A percentile compares a stretch with the other conserved stretches of the same genome.
phyloP scores from a whole-genome alignment of 352 stramenopile genomes.

The Pythium aquatile region DNA sequence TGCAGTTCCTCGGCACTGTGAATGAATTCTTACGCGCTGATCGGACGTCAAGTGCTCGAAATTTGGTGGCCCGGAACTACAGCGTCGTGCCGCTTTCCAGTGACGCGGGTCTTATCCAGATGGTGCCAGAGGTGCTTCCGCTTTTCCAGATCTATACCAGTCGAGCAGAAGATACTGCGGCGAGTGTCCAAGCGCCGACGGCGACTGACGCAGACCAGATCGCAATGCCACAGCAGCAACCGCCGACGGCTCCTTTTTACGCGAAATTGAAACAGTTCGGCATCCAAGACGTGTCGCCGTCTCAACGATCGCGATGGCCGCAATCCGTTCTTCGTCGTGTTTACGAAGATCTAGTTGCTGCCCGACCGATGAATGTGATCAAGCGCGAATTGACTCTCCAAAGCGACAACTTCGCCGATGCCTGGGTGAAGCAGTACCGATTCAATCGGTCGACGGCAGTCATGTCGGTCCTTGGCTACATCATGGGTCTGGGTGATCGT shows the following conservation, averaged over 20 bases:
- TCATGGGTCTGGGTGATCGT: constrained; percentile 88
- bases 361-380: constrained; percentile 65
- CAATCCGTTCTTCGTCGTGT: constrained; percentile 56
- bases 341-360: constrained; percentile 61
- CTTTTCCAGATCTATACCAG: constrained; percentile 81
- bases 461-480: constrained; percentile 87
- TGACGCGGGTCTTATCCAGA: constrained; percentile 85
- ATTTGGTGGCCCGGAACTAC: constrained; percentile 63
- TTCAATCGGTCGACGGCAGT: constrained; percentile 79
- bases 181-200: constrained; percentile 2
- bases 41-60: constrained; percentile 34
- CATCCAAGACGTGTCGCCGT: constrained; percentile 65
- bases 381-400: constrained; percentile 57
- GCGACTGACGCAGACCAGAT: constrained; percentile 9
- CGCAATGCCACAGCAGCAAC: constrained; percentile 26
- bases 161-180: constrained; percentile 31
- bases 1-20: constrained; percentile 81
- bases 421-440: constrained; percentile 51
- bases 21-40: constrained; percentile 73
- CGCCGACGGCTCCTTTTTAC: constrained; percentile 80
- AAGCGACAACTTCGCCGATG: constrained; percentile 60
- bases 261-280: constrained; percentile 78
- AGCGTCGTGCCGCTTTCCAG: constrained; percentile 76
- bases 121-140: constrained; percentile 77
- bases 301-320: constrained; percentile 64